Evolutionary conservation across 2,329 filamentous ascomycete genomes (phyloP), one percentile per base, ranked within the genome.

Genomic region (Ophiostoma tasmaniense): DNA sequence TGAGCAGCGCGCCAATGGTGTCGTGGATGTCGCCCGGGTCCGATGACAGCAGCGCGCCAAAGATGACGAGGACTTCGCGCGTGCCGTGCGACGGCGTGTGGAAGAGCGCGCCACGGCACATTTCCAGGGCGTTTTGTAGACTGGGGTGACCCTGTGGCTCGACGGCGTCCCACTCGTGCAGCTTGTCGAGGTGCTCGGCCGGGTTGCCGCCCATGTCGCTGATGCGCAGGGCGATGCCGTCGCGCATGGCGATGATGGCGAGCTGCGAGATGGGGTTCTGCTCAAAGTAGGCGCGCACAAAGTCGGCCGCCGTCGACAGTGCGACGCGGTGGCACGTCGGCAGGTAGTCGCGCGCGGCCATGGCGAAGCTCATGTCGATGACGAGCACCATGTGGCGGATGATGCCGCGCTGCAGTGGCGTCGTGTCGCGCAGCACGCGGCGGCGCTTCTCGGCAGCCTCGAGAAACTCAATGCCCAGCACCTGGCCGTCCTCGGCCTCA

Each of bases 251-350:
- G 52, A 99, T 83, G 37, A 99, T 90, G 30, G 91, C 93, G 69
- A 99, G 86, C 79, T 99, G 95, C 11, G 93, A 96, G 73, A 99
- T 98, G 13, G 95, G 95, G 75, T 99, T 99, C 79, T 99, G 95
- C 79, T 98, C 95, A 76, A 98, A 99, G 80, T 92, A 99, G 78
- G 97, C 94, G 70, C 89, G 86, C 66, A 98, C 90, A 78, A 98
- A 99, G 69, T 93, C 90, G 72, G 90, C 87, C 20, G 93, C 90
- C 78, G 93, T 96, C 72, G 89, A 89, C 75, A 97, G 84, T 67
- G 89, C 90, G 39, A 97, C 85, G 50, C 93, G 85, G 78, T 94
- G 93, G 71, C 94, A 87, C 61, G 89, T 97, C 6, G 95, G 95
- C 33, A 95, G 87, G 73, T 98, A 84, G 76, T 99, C 95, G 79